Evolutionary conservation across 306 rosid genomes (phyloP).

Genomic region (Medicago truncatula): DNA sequence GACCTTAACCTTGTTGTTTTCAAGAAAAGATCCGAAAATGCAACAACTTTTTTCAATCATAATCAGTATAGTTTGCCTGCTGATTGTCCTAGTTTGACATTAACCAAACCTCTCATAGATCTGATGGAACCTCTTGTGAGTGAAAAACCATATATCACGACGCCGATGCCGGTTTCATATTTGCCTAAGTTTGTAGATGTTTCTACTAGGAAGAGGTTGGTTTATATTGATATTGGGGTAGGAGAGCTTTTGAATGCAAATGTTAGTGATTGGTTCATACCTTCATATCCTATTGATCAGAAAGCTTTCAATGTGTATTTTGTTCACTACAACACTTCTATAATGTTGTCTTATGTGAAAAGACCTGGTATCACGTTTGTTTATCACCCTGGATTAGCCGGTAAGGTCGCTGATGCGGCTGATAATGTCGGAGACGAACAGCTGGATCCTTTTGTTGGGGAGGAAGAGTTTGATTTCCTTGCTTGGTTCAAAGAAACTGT

Average conservation of each 20-base stretch:
- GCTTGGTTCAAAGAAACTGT: constrained; percentile 94
- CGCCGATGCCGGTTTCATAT: constrained; percentile 40
- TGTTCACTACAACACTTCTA: constrained; percentile 92
- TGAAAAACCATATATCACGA: constrained; percentile 32
- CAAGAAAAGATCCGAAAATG: constrained; percentile 61
- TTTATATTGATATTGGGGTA: constrained; percentile 83
- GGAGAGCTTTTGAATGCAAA: constrained; percentile 62
- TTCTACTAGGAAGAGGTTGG: constrained; percentile 62
- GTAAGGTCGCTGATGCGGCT: constrained; percentile 27
- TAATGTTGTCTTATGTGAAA: constrained; percentile 66
- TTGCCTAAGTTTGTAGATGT: constrained; percentile 72
- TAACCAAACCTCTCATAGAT: constrained; percentile 61
- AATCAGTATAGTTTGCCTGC: constrained; percentile 61
- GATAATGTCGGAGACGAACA: constrained; percentile 5
- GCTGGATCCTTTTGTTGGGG: constrained; percentile 63
- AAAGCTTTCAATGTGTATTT: constrained; percentile 72
- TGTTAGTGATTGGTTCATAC: constrained; percentile 64
- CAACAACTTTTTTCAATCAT: constrained; percentile 51
- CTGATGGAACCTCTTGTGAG: constrained; percentile 73
- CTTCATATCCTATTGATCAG: constrained; percentile 70
- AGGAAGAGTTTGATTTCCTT: constrained; percentile 76
- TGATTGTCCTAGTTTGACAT: constrained; percentile 68
- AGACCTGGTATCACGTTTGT: constrained; percentile 88
- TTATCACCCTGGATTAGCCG: constrained; percentile 91
- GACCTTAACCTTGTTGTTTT: constrained; percentile 74